A percentile compares a stretch with the other conserved stretches of the same genome.
These are phyloP conservation scores for Salix koriyanagi DNA, from an alignment of 345 rosid species.

Conservation along the genomic window DNA sequence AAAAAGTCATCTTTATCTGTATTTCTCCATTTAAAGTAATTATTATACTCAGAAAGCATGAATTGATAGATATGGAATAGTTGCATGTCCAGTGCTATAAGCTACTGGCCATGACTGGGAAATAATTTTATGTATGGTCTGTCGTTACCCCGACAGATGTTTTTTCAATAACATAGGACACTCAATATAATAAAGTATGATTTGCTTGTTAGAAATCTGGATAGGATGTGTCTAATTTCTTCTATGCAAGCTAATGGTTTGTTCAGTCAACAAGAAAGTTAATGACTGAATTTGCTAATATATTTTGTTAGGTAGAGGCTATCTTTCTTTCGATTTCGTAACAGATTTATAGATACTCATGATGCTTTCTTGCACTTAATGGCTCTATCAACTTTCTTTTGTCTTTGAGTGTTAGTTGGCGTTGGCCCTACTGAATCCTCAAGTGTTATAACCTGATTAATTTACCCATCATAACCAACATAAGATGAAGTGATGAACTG, in stretches of 20 bases:
- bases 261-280: neutral
- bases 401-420: neutral
- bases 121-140: neutral
- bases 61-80: neutral
- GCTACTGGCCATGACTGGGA: neutral
- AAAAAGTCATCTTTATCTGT: too few relatives aligned
- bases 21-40: neutral
- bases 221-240: neutral
- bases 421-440: neutral
- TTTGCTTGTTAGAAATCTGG: neutral
- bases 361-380: neutral
- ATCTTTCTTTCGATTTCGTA: neutral
- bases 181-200: neutral
- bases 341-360: neutral
- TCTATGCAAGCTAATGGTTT: neutral
- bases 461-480: neutral
- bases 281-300: neutral
- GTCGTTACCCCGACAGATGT: neutral
- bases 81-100: neutral
- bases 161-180: neutral
- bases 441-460: neutral
- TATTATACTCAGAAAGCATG: neutral
- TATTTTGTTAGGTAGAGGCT: neutral
- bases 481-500: neutral
- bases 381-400: neutral